Base-by-base conservation (phyloP, 2,329 filamentous ascomycete species). In the Nemania diffusa region DNA sequence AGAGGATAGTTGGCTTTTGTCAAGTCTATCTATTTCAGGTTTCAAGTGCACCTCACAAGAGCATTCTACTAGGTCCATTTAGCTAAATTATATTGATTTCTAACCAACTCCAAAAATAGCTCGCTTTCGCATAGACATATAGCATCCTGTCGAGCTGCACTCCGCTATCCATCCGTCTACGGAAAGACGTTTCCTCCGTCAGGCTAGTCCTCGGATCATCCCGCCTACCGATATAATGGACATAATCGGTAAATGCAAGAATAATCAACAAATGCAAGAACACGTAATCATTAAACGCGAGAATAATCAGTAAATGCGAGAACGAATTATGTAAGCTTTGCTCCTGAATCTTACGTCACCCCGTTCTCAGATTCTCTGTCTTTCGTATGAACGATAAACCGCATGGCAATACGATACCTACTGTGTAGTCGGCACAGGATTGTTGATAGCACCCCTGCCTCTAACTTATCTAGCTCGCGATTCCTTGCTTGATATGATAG, bases 151-250 rank as follows among this genome's bases (percentile, higher is more conserved):
- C 37, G 37, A 44, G n/a, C 40, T 15, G 40, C 40, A n/a, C 4
- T 44, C 40, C 15, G n/a, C 17, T 15, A 9, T 26, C 13, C 37
- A 13, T 44, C 58, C 58, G 58, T 60, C 56, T n/a, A 13, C 62
- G 62, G 56, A 48, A 48, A 29, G 56, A 60, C 51, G 29, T 60
- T 60, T 55, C 27, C 40, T 48, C 62, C 62, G 57, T 48, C 13
- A n/a, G 34, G 13, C 13, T 44, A 27, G 22, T 20, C 5, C 5
- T 17, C 34, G 53, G 11, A 13, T 40, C 9, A 40, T 40, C 11
- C 34, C 34, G 34, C 34, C 5, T 40, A 13, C 11, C 13, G 15
- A 17, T 5, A 15, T 4, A 40, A 40, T 17, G 37, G 37, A 5
- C 9, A 5, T 32, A 40, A 17, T n/a, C n/a, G n/a, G n/a, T n/a